Percentiles rank a stretch among this genome's conserved stretches.
phyloP scores from a whole-genome alignment of 352 stramenopile species.

The Globisporangium nagaii region DNA sequence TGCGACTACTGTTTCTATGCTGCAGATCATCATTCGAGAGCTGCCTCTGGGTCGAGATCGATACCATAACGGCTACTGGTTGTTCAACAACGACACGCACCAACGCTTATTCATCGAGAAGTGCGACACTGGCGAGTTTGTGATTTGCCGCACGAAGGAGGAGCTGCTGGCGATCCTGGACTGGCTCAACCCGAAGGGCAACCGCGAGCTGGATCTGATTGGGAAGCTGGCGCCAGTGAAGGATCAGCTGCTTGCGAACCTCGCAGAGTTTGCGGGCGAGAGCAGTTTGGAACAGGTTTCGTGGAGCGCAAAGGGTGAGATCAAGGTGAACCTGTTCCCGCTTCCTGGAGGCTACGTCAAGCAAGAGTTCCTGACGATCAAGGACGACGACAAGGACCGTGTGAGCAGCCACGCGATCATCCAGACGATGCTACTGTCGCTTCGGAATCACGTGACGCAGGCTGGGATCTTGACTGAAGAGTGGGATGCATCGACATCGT shows the following conservation, averaged over 20 bases:
- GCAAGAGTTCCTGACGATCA: slow-evolving; percentile 37
- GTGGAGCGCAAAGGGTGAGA: slow-evolving; percentile 24
- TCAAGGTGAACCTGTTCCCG: slow-evolving; percentile 65
- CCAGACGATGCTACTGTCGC: slow-evolving; percentile 56
- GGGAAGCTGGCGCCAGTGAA: slow-evolving; percentile 48
- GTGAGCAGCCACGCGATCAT: slow-evolving; percentile 41
- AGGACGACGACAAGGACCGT: slow-evolving; percentile 25
- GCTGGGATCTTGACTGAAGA: slow-evolving; percentile 43
- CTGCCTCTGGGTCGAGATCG: slow-evolving; percentile 64
- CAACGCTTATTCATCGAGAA: slow-evolving; percentile 63
- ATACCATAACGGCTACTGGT: slow-evolving; percentile 76
- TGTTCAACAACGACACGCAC: slow-evolving; percentile 67
- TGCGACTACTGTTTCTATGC: not conserved
- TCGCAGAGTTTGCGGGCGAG: slow-evolving; percentile 20
- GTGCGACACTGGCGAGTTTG: slow-evolving; percentile 55
- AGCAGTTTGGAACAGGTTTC: slow-evolving; percentile 7
- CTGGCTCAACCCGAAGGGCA: slow-evolving; percentile 76
- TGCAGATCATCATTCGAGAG: slow-evolving; percentile 58
- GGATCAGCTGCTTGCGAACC: slow-evolving; percentile 22
- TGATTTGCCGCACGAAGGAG: slow-evolving; percentile 31
- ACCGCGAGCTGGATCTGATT: slow-evolving; percentile 58
- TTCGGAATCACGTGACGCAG: slow-evolving; percentile 48
- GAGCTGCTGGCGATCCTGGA: slow-evolving; percentile 42
- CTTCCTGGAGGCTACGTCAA: slow-evolving; percentile 49
- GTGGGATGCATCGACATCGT: slow-evolving; percentile 40